Percentiles rank a stretch among this genome's conserved stretches.
Evolutionary conservation across 495 filamentous ascomycete genomes (phyloP).

Genomic region (Oleoguttula mirabilis): DNA sequence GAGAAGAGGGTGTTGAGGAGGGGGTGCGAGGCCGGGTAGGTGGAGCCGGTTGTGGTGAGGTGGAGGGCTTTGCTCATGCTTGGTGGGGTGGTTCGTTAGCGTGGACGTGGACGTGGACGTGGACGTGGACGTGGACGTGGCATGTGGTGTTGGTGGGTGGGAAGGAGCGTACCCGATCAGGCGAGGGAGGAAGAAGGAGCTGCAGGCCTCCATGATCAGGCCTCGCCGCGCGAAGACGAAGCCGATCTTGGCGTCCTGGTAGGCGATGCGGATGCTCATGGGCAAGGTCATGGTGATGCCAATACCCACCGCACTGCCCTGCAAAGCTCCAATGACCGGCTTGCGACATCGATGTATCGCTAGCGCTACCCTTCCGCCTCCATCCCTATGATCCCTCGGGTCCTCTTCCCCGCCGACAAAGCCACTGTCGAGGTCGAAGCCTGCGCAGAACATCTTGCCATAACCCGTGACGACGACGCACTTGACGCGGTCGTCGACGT

Average conservation of each 20-base stretch:
- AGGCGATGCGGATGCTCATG: constrained; percentile 45
- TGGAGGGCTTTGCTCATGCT: constrained; percentile 42
- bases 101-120: too few species aligned
- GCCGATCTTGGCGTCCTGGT: constrained; percentile 44
- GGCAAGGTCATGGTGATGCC: constrained; percentile 59
- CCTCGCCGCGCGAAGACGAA: constrained; percentile 54
- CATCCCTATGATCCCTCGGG: constrained; percentile 19
- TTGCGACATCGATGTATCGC: constrained; percentile 52
- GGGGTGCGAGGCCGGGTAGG: constrained; percentile 32
- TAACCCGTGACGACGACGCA: constrained; percentile 46
- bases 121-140: too few species aligned
- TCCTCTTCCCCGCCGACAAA: constrained; percentile 29
- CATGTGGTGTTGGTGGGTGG: too few species aligned
- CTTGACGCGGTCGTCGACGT: constrained; percentile 40
- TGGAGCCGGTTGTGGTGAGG: constrained; percentile 42
- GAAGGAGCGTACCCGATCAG: constrained; percentile 42
- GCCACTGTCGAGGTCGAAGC: constrained; percentile 51
- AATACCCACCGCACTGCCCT: constrained; percentile 53
- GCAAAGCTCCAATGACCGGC: constrained; percentile 52
- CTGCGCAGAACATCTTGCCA: constrained; percentile 53
- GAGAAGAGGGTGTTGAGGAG: constrained; percentile 44
- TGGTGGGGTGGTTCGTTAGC: too few species aligned
- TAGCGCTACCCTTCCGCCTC: constrained; percentile 44
- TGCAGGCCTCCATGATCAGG: constrained; percentile 50
- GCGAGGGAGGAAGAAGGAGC: constrained; percentile 51